Base-by-base conservation (phyloP, 805 yeast species). In the Kurtzmaniella cleridarum region DNA sequence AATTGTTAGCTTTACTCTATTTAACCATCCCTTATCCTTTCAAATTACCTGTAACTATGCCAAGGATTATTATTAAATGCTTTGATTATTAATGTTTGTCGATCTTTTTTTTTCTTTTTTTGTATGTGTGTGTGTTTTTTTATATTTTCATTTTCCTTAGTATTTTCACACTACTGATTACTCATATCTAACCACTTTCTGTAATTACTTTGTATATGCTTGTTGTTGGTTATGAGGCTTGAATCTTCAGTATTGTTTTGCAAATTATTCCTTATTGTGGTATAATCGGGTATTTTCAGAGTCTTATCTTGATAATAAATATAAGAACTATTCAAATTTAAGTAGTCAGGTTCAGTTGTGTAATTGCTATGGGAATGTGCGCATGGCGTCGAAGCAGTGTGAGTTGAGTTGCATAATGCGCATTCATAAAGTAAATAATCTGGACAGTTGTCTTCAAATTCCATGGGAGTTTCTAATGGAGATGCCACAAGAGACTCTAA, bases 371-470 rank as follows among this genome's bases (percentile, higher is more conserved):
- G 20, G 18, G 5, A 18, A 23, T 35, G 38, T 6, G 32, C 27
- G 15, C 38, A 33, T 26, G 36, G 36, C 5, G 36, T 14, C 12
- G 32, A 14, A 15, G 32, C 38, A 9, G 12, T 10, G 12, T 42
- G 42, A 35, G 30, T 30, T 2, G 47, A 29, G 32, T 48, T 42
- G 42, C 55, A 51, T 18, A 43, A 40, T 27, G 43, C 42, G 35
- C 54, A 51, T 27, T 49, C 55, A 27, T 51, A 51, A 5, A 50
- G 27, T 5, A 49, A 38, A 31, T 41, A 35, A 12, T 15, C 23
- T 12, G 41, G 43, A 10, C 34, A 36, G 14, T 30, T 18, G 23
- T 32, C 24, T 20, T 27, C 37, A 4, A 26, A 13, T 6, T 30
- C 16, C 28, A 36, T 18, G 20, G 39, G 41, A 23, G 34, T 33